A percentile compares a stretch with the other conserved stretches of the same genome.
Evolutionary conservation across 495 filamentous ascomycete species (phyloP).

Genomic region (Neurospora terricola): DNA sequence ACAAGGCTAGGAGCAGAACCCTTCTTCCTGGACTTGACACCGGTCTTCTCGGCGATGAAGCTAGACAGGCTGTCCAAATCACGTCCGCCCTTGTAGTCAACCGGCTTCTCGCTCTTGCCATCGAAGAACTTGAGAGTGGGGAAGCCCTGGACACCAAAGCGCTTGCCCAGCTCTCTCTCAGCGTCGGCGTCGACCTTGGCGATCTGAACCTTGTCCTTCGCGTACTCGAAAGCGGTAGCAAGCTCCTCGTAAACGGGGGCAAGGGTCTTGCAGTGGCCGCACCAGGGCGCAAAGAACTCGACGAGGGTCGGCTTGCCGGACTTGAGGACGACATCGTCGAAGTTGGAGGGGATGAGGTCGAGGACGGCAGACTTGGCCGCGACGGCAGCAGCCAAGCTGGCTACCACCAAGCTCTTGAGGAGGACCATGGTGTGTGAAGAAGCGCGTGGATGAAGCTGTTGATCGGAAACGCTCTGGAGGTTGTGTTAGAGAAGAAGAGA

Average conservation of each 20-base stretch:
- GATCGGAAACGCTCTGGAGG: neutral
- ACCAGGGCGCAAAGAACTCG: conserved; percentile 99
- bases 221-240: conserved; percentile 58
- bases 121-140: conserved; percentile 98
- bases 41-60: conserved; percentile 85
- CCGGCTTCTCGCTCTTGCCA: conserved; percentile 82
- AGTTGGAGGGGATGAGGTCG: conserved; percentile 81
- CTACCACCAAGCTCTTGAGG: conserved; percentile 43
- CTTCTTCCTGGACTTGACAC: conserved; percentile 64
- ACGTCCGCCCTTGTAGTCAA: conserved; percentile 75
- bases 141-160: conserved; percentile 87
- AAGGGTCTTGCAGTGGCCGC: conserved; percentile 94
- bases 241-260: conserved; percentile 93
- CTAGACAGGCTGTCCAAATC: conserved; percentile 75
- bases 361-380: conserved; percentile 56
- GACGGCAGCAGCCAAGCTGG: conserved; percentile 33
- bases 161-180: conserved; percentile 70
- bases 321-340: conserved; percentile 78
- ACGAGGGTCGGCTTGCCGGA: conserved; percentile 93
- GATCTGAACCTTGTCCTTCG: conserved; percentile 75
- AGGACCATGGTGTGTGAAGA: conserved; percentile 32
- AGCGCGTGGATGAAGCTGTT: neutral
- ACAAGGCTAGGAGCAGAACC: conserved; percentile 58
- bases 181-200: conserved; percentile 92
- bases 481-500: neutral